phyloP scores from a whole-genome alignment of 2,329 filamentous ascomycete genomes.

The Nemania sp. region DNA sequence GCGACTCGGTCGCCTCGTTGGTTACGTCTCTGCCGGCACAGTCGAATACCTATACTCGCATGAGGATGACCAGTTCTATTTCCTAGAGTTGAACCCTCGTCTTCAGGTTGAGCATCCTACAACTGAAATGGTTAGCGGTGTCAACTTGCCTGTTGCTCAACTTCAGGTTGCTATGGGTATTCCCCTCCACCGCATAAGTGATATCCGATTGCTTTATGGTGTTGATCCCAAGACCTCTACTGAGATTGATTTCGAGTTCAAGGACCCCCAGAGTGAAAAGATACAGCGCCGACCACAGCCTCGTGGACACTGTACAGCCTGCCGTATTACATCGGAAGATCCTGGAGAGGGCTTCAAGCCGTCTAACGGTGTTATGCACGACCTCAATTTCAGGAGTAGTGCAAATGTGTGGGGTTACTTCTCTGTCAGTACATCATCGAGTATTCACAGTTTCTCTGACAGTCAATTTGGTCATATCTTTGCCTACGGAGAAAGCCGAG shows the following conservation, averaged over 20 bases:
- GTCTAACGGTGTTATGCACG: conserved; percentile 98
- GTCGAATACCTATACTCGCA: conserved; percentile 99
- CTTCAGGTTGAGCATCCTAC: conserved; percentile 99
- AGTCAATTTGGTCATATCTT: conserved; percentile 99
- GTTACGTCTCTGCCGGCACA: conserved; percentile 98
- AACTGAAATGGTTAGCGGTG: conserved; percentile 98
- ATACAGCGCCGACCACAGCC: conserved; percentile 90
- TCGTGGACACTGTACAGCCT: conserved; percentile 97
- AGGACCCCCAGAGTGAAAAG: conserved; percentile 82
- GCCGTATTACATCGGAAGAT: conserved; percentile 98
- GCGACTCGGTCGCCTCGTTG: conserved; percentile 90
- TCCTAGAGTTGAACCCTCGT: conserved; percentile 97
- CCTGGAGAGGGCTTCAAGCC: conserved; percentile 99
- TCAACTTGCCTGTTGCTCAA: conserved; percentile 96
- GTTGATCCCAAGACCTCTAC: conserved; percentile 88
- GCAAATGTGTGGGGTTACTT: conserved; percentile 99
- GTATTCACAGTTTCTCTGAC: conserved; percentile 99
- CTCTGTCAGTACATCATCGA: conserved; percentile 95
- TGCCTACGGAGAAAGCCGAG: conserved; percentile 96
- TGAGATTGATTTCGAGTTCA: conserved; percentile 97
- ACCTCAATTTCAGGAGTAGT: conserved; percentile 97
- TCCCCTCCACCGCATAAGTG: conserved; percentile 91
- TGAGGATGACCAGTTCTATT: conserved; percentile 98
- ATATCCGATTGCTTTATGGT: conserved; percentile 96
- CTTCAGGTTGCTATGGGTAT: conserved; percentile 99